Evolutionary conservation across 805 yeast genomes (phyloP).

Genomic region (Candida dajiaensis): DNA sequence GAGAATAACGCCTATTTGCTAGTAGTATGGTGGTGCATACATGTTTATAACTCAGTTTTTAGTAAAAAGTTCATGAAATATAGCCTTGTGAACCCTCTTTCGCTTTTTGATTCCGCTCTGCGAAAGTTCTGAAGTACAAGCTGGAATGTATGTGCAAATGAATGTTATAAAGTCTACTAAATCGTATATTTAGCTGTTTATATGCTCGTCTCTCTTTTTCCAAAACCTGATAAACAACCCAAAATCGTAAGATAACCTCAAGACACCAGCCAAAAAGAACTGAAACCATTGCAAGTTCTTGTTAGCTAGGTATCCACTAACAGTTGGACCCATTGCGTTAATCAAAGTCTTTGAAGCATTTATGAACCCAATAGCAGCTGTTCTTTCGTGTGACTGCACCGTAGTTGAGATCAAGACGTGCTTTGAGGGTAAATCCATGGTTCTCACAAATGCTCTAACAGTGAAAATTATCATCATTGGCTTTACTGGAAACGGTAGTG

Average conservation of each 20-base stretch:
- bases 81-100: too few relatives aligned
- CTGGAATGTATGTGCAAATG: background rate
- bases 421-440: constrained; percentile 45
- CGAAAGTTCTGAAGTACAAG: background rate
- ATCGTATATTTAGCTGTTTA: background rate
- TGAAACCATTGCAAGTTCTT: constrained; percentile 34
- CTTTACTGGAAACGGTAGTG: constrained; percentile 30
- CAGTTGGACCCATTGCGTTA: constrained; percentile 36
- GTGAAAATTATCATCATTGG: constrained; percentile 27
- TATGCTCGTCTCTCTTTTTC: constrained; percentile 5
- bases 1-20: background rate
- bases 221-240: constrained; percentile 31
- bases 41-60: background rate
- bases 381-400: constrained; percentile 34
- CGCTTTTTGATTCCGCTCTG: too few relatives aligned
- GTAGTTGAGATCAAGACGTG: constrained; percentile 40
- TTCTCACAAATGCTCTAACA: constrained; percentile 34
- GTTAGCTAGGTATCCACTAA: constrained; percentile 35
- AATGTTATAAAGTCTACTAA: background rate
- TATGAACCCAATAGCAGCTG: constrained; percentile 39
- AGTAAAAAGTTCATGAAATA: background rate
- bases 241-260: constrained; percentile 36
- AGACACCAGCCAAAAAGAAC: constrained; percentile 35
- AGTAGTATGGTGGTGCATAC: background rate
- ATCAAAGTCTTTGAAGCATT: constrained; percentile 39